Evolutionary conservation across 495 filamentous ascomycete species (phyloP).

Genomic region (Penicillium ucsense): DNA sequence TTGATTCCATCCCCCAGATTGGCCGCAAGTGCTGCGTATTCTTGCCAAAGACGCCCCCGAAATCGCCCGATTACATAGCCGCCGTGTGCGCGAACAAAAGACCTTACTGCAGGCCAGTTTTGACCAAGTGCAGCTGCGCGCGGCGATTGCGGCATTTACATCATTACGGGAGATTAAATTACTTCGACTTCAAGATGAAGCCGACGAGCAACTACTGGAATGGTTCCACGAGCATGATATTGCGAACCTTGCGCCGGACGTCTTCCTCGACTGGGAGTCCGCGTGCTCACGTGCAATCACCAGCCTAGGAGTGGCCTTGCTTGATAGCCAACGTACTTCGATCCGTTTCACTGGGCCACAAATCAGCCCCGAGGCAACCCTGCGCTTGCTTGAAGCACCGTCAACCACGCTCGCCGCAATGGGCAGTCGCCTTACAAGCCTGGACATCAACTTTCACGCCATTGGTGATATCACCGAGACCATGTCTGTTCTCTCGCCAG

Average conservation of each 20-base stretch:
- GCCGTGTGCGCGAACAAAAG: conserved; percentile 25
- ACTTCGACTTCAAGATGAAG: conserved; percentile 50
- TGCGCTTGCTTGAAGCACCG: conserved; percentile 38
- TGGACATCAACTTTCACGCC: conserved; percentile 54
- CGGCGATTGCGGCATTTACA: conserved; percentile 47
- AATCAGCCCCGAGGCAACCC: conserved; percentile 50
- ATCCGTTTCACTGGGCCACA: conserved; percentile 55
- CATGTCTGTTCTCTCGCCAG: conserved; percentile 43
- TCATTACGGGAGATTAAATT: conserved; percentile 57
- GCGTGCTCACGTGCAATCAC: conserved; percentile 54
- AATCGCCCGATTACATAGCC: conserved; percentile 20
- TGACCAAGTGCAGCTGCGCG: conserved; percentile 35
- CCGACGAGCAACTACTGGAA: conserved; percentile 43
- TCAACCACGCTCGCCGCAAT: conserved; percentile 40
- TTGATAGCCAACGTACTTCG: conserved; percentile 44
- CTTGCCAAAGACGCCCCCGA: conserved; percentile 11
- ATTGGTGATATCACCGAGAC: conserved; percentile 41
- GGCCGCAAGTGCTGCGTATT: conserved; percentile 17
- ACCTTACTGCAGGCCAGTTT: conserved; percentile 16
- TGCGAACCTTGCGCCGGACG: not conserved
- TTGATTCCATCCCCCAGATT: conserved; percentile 14
- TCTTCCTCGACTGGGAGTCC: conserved; percentile 48
- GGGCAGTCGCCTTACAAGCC: conserved; percentile 45
- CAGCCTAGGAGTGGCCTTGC: conserved; percentile 47
- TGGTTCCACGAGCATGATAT: conserved; percentile 19